phyloP scores from a whole-genome alignment of 2,329 filamentous ascomycete genomes.

The Trichoderma simmonsii region DNA sequence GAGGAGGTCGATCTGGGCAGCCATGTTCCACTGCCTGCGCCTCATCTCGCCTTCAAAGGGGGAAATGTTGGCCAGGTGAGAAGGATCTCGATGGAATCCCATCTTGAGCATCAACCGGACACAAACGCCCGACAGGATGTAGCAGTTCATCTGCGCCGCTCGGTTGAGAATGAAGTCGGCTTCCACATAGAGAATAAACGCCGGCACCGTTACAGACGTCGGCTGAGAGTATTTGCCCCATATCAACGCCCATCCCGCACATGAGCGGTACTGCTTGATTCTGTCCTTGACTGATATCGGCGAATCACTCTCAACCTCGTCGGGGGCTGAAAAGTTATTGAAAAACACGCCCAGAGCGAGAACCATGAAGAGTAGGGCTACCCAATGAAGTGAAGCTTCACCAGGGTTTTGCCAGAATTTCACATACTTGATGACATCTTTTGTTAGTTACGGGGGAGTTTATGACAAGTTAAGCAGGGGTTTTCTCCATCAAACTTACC shows the following conservation, averaged over 20 bases:
- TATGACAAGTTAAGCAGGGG: too few relatives aligned
- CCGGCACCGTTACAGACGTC: constrained; percentile 46
- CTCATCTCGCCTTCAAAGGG: constrained; percentile 55
- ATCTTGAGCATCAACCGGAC: constrained; percentile 57
- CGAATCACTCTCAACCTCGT: constrained; percentile 44
- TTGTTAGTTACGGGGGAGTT: background rate
- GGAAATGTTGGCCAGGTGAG: constrained; percentile 48
- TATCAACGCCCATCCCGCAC: constrained; percentile 50
- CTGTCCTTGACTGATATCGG: constrained; percentile 41
- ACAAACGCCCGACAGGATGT: constrained; percentile 48
- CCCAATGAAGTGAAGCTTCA: constrained; percentile 42
- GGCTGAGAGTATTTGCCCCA: constrained; percentile 51
- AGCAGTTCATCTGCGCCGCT: constrained; percentile 52
- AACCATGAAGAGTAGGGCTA: constrained; percentile 51
- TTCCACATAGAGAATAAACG: constrained; percentile 52
- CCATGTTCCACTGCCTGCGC: constrained; percentile 51
- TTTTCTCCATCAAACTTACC: constrained; percentile 28
- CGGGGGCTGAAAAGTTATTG: constrained; percentile 42
- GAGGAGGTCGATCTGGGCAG: constrained; percentile 58
- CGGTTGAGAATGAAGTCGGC: constrained; percentile 51
- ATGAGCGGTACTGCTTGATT: constrained; percentile 47
- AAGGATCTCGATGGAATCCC: constrained; percentile 56
- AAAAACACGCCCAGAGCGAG: constrained; percentile 44
- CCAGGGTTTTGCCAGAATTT: constrained; percentile 47
- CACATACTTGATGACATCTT: constrained; percentile 39